phyloP scores from a whole-genome alignment of 1,284 basidiomycete species.

The Binderoboletus segoi region DNA sequence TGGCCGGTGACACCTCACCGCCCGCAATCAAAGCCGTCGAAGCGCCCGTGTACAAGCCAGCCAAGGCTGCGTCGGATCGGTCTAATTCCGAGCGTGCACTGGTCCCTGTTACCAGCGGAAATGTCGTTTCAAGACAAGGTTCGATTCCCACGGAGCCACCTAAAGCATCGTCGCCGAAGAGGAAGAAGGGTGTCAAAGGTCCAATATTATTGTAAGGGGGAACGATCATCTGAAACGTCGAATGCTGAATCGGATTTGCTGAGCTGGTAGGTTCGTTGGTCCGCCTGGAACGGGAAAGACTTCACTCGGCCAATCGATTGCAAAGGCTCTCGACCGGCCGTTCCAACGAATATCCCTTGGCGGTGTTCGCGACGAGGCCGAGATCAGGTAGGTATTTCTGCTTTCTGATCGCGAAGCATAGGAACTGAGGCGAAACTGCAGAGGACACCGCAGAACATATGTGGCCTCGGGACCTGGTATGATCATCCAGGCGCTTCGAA shows the following conservation, averaged over 20 bases:
- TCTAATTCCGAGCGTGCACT: slow-evolving; percentile 24
- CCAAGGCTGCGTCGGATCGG: slow-evolving; percentile 13
- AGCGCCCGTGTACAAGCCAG: slow-evolving; percentile 1
- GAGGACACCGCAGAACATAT: slow-evolving; percentile 89
- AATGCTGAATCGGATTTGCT: neutral
- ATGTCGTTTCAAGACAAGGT: slow-evolving; percentile 7
- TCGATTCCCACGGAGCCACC: slow-evolving; percentile 9
- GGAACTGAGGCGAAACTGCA: slow-evolving; percentile 11
- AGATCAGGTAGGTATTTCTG: slow-evolving; percentile 56
- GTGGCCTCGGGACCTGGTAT: slow-evolving; percentile 86
- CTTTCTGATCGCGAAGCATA: neutral
- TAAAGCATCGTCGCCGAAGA: slow-evolving; percentile 11
- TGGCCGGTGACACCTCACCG: slow-evolving; percentile 40
- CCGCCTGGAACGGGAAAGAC: slow-evolving; percentile 88
- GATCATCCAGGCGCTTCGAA: slow-evolving; percentile 87
- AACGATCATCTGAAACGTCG: neutral
- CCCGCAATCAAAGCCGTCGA: neutral
- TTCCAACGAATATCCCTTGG: slow-evolving; percentile 95
- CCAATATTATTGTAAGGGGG: slow-evolving; percentile 76
- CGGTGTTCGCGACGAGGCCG: slow-evolving; percentile 88
- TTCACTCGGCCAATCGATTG: slow-evolving; percentile 84
- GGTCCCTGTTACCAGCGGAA: slow-evolving; percentile 12
- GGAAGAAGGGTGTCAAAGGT: slow-evolving; percentile 59
- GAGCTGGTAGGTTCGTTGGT: slow-evolving; percentile 63
- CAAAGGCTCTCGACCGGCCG: slow-evolving; percentile 78